phyloP scores from a whole-genome alignment of 2,329 filamentous ascomycete species.

The Helotiales sp. region DNA sequence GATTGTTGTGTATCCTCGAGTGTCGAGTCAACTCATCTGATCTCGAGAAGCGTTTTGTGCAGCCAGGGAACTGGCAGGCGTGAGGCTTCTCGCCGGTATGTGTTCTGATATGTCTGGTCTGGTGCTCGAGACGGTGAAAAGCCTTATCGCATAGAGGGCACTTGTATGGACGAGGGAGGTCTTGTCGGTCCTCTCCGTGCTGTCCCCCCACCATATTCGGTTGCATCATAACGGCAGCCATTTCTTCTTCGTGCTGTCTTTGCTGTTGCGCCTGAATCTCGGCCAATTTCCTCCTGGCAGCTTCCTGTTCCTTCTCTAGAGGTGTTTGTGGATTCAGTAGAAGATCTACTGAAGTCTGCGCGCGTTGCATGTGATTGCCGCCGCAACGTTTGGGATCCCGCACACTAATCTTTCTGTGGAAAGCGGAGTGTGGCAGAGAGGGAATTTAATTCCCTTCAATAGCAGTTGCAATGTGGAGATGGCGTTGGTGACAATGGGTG shows the following conservation, averaged over 20 bases:
- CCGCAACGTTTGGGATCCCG: slow-evolving; percentile 41
- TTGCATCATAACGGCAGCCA: slow-evolving; percentile 52
- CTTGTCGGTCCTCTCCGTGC: slow-evolving; percentile 50
- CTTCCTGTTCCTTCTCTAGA: slow-evolving; percentile 43
- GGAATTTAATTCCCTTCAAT: not conserved
- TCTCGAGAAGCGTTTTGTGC: slow-evolving; percentile 95
- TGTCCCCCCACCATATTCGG: slow-evolving; percentile 42
- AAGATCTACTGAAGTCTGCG: slow-evolving; percentile 75
- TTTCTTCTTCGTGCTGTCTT: slow-evolving; percentile 49
- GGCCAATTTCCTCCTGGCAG: slow-evolving; percentile 39
- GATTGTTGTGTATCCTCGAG: slow-evolving; percentile 98
- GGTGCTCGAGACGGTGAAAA: slow-evolving; percentile 73
- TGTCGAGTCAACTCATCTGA: slow-evolving; percentile 97
- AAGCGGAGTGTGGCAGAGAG: not conserved
- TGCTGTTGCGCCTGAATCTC: slow-evolving; percentile 42
- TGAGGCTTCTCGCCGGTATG: slow-evolving; percentile 99
- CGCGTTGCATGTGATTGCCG: slow-evolving; percentile 74
- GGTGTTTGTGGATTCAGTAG: slow-evolving; percentile 68
- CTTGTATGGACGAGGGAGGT: slow-evolving; percentile 96
- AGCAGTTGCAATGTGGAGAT: not conserved
- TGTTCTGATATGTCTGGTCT: slow-evolving; percentile 80
- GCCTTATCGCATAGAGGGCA: slow-evolving; percentile 98
- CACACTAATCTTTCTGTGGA: not conserved
- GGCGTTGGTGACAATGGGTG: not conserved
- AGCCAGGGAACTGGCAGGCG: slow-evolving; percentile 91